Percentiles rank a stretch among this genome's conserved stretches.
Conservation (phyloP, 2,329 filamentous ascomycete genomes). For the Cadophora luteo-olivacea region DNA sequence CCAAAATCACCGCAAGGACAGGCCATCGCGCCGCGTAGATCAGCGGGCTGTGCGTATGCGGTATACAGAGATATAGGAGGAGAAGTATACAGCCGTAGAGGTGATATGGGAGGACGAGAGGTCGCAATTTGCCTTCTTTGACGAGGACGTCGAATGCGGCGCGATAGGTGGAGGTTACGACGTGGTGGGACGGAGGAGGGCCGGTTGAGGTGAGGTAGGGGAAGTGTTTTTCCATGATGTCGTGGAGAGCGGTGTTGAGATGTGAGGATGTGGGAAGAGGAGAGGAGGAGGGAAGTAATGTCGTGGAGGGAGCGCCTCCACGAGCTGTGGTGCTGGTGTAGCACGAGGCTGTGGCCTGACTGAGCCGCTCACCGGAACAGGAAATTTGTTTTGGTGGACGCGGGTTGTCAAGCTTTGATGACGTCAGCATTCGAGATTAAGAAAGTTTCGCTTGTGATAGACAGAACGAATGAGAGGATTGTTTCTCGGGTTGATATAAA, state of each 20-base stretch:
- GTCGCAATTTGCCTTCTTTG: constrained; percentile 50
- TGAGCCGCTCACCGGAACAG: constrained; percentile 3
- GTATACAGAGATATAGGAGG: constrained; percentile 60
- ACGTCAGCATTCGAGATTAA: constrained; percentile 9
- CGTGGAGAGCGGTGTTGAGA: constrained; percentile 3
- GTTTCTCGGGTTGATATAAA: not conserved
- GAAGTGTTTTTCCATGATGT: constrained; percentile 32
- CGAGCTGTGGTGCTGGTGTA: not conserved
- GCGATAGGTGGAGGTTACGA: constrained; percentile 46
- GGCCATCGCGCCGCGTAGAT: constrained; percentile 58
- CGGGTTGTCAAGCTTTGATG: not conserved
- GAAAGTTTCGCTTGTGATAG: not conserved
- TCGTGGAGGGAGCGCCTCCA: not conserved
- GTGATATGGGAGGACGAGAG: constrained; percentile 60
- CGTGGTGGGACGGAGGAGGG: constrained; percentile 30
- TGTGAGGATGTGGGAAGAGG: not conserved
- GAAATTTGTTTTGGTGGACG: constrained; percentile 12
- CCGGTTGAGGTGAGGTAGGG: constrained; percentile 36
- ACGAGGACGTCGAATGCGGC: constrained; percentile 47
- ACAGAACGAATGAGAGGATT: too few species aligned
- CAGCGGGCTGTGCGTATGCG: constrained; percentile 58
- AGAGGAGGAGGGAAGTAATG: not conserved
- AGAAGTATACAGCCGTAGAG: constrained; percentile 56
- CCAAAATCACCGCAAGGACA: constrained; percentile 52
- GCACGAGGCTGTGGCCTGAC: constrained; percentile 13